These are phyloP conservation scores for Westerdykella ornata DNA, from an alignment of 2,329 filamentous ascomycete species.

Conservation along the genomic window DNA sequence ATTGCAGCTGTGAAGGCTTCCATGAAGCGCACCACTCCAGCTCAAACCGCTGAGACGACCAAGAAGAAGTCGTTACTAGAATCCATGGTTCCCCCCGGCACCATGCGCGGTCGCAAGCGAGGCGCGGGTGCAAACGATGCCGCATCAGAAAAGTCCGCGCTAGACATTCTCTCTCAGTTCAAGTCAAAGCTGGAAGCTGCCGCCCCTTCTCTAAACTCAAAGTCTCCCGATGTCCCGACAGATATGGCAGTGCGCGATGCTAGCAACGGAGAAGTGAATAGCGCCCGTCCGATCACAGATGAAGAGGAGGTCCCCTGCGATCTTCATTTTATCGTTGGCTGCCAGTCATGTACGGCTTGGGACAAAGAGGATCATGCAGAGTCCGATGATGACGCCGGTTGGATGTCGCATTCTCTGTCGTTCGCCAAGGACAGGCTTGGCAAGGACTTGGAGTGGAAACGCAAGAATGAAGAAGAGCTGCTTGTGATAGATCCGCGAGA, in stretches of 20 bases:
- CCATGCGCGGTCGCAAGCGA: conserved; percentile 64
- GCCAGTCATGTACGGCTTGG: conserved; percentile 85
- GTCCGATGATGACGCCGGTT: conserved; percentile 55
- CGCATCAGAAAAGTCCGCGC: conserved; percentile 45
- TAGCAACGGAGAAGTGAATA: conserved; percentile 6
- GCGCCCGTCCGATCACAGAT: conserved; percentile 12
- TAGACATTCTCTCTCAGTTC: conserved; percentile 73
- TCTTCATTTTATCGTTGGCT: conserved; percentile 91
- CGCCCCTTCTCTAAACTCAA: conserved; percentile 30
- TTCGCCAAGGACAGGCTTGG: conserved; percentile 87
- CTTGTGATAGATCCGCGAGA: conserved; percentile 89
- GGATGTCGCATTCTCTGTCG: conserved; percentile 79
- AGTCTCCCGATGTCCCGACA: conserved; percentile 13
- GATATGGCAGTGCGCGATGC: conserved; percentile 18
- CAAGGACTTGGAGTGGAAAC: conserved; percentile 83
- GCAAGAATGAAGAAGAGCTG: conserved; percentile 83
- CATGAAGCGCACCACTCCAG: conserved; percentile 59
- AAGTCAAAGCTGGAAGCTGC: conserved; percentile 59
- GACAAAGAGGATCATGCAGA: conserved; percentile 62
- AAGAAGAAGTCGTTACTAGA: conserved; percentile 59
- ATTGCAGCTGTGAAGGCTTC: conserved; percentile 75
- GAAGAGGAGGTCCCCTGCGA: conserved; percentile 62
- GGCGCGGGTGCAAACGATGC: conserved; percentile 56
- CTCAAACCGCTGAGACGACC: conserved; percentile 30
- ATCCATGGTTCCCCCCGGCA: conserved; percentile 65